Base-by-base conservation (phyloP, 768 basidiomycete genomes). In the Hygrophorus russula region DNA sequence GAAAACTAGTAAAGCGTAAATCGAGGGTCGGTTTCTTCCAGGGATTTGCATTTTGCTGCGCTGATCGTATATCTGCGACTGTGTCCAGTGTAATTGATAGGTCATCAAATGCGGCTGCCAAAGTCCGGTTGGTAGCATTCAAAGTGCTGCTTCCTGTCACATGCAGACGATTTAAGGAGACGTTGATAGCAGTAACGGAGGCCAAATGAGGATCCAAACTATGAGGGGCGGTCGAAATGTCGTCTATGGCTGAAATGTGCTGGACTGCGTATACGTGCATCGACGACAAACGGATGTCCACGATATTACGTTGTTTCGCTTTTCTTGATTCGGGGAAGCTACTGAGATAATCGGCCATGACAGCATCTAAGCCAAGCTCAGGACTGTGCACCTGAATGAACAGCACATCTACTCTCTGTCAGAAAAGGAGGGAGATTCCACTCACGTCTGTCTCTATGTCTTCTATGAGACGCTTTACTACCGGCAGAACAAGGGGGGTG, bases 401-500 rank as follows among this genome's bases (percentile, higher is more conserved):
- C 20, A 45, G 18, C 7, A 34, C 32, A 34, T 41, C 9, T 41
- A 41, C 20, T 13, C 27, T 5, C 33, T 19, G 1, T 11, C 39
- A 35, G 29, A 30, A 27, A 27, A 10, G 13, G 18, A 14, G 34
- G 15, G 15, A 2, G 37, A 45, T 31, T 24, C 19, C 36, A 49
- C 69, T 54, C 55, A 82, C 80, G 53, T 61, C 62, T 19, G 52
- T 56, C 43, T 61, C 60, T 31, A 73, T 47, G 36, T 78, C 79
- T 34, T 70, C 59, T 51, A 73, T 66, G 13, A 85, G 52, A 42
- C 56, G 55, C 27, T 56, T 53, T n/a, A 63, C 55, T 36, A 66
- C 68, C 13, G 67, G 61, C 30, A 76, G 46, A 13, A 77, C 38
- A 14, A 84, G 61, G 2, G 83, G 82, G 4, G 76, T 81, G n/a